These are phyloP conservation scores for Globisporangium cystogenes DNA, from an alignment of 352 stramenopile species.

Conservation along the genomic window DNA sequence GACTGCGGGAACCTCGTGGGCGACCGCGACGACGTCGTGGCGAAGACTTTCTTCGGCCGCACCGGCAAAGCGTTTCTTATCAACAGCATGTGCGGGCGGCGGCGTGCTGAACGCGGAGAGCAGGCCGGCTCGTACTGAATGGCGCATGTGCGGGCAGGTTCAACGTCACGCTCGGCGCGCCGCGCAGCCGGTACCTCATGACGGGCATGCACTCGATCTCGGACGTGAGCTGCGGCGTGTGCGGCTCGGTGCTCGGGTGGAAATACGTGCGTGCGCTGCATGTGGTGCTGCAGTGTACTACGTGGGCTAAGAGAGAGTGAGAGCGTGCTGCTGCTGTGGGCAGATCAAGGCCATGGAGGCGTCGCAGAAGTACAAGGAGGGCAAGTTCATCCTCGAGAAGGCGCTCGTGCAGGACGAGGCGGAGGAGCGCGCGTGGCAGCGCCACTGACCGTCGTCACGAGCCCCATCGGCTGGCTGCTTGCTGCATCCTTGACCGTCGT, in stretches of 20 bases:
- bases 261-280: conserved; percentile 63
- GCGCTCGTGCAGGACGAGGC: conserved; percentile 63
- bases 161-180: conserved; percentile 51
- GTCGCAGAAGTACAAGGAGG: conserved; percentile 85
- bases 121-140: background rate
- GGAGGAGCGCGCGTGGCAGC: conserved; percentile 45
- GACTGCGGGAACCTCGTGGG: conserved; percentile 60
- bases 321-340: background rate
- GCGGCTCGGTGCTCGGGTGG: conserved; percentile 63
- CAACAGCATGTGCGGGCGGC: conserved; percentile 56
- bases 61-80: conserved; percentile 74
- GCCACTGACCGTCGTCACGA: conserved; percentile 7
- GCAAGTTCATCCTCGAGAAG: conserved; percentile 79
- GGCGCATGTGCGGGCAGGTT: conserved; percentile 33
- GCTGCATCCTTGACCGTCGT: background rate
- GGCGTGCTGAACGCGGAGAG: too few relatives aligned
- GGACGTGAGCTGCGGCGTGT: conserved; percentile 59
- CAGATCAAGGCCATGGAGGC: conserved; percentile 76
- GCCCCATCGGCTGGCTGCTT: background rate
- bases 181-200: conserved; percentile 70
- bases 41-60: conserved; percentile 74
- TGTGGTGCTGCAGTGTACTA: too few relatives aligned
- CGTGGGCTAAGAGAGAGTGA: conserved; percentile 4
- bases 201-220: conserved; percentile 78
- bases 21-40: conserved; percentile 63